Evolutionary conservation across 116 monocot genomes (phyloP).

Genomic region (Papilionanthe hybrid): DNA sequence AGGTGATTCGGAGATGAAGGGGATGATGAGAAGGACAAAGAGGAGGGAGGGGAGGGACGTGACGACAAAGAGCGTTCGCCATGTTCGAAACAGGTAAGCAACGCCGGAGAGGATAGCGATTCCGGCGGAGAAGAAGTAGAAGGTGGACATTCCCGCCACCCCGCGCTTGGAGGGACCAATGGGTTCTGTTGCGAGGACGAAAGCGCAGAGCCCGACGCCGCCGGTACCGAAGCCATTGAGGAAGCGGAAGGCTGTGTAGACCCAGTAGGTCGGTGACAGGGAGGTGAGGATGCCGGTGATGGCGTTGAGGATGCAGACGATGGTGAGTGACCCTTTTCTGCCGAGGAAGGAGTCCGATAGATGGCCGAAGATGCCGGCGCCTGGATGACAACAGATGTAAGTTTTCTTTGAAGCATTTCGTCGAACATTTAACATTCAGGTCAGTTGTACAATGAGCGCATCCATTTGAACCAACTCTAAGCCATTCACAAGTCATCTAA

Average conservation of each 20-base stretch:
- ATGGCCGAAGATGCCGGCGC: constrained; percentile 22
- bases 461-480: no score
- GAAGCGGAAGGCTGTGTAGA: constrained; percentile 20
- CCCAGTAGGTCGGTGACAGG: constrained; percentile 17
- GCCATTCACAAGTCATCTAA: no score
- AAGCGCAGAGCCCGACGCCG: constrained; percentile 18
- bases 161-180: constrained; percentile 29
- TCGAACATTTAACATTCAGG: no score
- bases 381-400: not conserved
- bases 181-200: constrained; percentile 36
- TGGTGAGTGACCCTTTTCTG: constrained; percentile 13
- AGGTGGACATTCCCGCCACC: constrained; percentile 25
- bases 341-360: constrained; percentile 15
- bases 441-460: no score
- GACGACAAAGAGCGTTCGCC: constrained; percentile 27
- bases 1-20: constrained; percentile 40
- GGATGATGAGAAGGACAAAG: constrained; percentile 19
- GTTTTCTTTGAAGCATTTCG: no score
- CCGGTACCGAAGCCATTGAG: constrained; percentile 24
- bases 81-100: constrained; percentile 16
- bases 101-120: constrained; percentile 24
- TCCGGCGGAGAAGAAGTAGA: constrained; percentile 38
- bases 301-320: constrained; percentile 15
- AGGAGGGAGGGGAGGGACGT: constrained; percentile 26
- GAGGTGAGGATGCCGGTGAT: constrained; percentile 20